Evolutionary conservation across 306 rosid genomes (phyloP).

Genomic region (Gastrolobium villosum): DNA sequence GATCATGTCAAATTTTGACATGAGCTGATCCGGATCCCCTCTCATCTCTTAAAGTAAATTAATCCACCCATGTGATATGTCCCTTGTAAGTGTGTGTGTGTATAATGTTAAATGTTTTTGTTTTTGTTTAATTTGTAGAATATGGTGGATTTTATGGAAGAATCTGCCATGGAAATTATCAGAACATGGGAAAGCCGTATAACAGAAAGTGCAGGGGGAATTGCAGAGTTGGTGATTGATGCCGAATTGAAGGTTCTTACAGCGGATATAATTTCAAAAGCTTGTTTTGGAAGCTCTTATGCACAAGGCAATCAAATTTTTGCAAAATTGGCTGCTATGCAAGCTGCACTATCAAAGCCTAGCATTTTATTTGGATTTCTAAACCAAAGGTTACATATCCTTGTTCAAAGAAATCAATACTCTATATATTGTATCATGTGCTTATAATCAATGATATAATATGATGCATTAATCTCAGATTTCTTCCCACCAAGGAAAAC

Average conservation of each 20-base stretch:
- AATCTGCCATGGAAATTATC: slow-evolving; percentile 19
- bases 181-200: slow-evolving; percentile 44
- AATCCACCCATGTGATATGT: too few relatives aligned
- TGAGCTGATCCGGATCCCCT: too few relatives aligned
- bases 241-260: slow-evolving; percentile 43
- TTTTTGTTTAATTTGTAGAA: slow-evolving; percentile 34
- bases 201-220: slow-evolving; percentile 30
- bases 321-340: slow-evolving; percentile 45
- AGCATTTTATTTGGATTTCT: slow-evolving; percentile 47
- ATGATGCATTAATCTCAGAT: slow-evolving; percentile 21
- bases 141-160: slow-evolving; percentile 48
- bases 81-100: too few relatives aligned
- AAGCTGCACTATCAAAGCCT: slow-evolving; percentile 30
- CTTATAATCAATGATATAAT: neutral
- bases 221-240: slow-evolving; percentile 48
- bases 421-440: neutral
- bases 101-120: neutral
- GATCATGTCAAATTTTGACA: too few relatives aligned
- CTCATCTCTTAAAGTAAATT: too few relatives aligned
- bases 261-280: slow-evolving; percentile 47
- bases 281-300: slow-evolving; percentile 55
- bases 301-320: slow-evolving; percentile 54
- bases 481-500: slow-evolving; percentile 51
- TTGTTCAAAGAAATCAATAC: neutral
- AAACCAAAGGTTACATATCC: slow-evolving; percentile 36